Base-by-base conservation (phyloP, 495 filamentous ascomycete genomes). In the Penicillium bovifimosum region DNA sequence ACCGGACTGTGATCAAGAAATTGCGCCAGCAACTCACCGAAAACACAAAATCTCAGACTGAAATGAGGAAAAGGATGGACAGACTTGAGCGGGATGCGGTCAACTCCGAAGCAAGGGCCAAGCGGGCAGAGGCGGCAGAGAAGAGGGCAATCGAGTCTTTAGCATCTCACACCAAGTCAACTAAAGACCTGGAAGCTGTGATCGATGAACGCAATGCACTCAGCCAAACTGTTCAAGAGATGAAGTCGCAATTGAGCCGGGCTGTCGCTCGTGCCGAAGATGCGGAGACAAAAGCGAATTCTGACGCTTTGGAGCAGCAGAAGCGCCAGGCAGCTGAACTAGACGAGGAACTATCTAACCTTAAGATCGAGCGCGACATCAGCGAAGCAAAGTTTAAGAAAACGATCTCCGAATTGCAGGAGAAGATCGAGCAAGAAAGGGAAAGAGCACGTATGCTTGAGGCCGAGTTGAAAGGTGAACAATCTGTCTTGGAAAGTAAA, bases 1-100 rank as follows among this genome's bases (percentile, higher is more conserved):
- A 93, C 54, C 76, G 90, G 35, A 84, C 81, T 11, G 84, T 84
- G 2, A 85, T 97, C 55, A 96, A 91, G 72, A 92, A 88, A 63
- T 68, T 97, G 41, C 80, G 91, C 10, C 91, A 87, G 62, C 80
- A 84, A 50, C 62, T 78, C 7, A 53, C 78, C 1, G 79, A 83
- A 7, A 76, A 82, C 14, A 74, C 77, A 3, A 86, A 81, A 52
- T 35, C 54, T 10, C 70, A 74, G 33, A 59, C 51, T 1, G 70
- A 75, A 38, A 47, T 62, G 6, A 80, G 78, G 54, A 81, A 77
- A 55, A 75, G 71, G 41, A 79, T 78, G 24, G 85, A 90, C 27
- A 88, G 83, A 54, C 74, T 84, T 14, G 85, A 91, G 59, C 81
- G 67, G 45, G 83, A 87, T 27, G 58, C 81, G 20, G 67, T 66